Evolutionary conservation across 768 basidiomycete species (phyloP).

Genomic region (Leccinum sublutescens): DNA sequence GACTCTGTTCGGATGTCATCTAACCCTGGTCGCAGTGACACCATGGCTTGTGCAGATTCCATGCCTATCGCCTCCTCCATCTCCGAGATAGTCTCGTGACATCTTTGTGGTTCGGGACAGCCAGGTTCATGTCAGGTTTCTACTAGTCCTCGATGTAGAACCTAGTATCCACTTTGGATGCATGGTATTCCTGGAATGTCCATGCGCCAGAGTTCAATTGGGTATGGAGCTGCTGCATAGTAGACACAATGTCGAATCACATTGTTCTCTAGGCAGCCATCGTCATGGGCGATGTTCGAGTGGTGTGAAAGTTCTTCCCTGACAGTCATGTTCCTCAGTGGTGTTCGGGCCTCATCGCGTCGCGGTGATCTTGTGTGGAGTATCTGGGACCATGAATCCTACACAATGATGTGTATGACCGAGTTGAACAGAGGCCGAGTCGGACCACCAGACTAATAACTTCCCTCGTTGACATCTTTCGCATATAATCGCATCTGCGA

Average conservation of each 20-base stretch:
- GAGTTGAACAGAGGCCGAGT: too few relatives aligned
- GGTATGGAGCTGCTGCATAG: too few relatives aligned
- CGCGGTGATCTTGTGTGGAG: constrained; percentile 2
- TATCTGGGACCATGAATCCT: neutral
- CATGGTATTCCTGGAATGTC: constrained; percentile 9
- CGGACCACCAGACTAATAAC: too few relatives aligned
- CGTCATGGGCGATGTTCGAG: constrained; percentile 5
- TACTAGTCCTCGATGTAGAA: constrained; percentile 7
- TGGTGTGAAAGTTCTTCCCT: constrained; percentile 6
- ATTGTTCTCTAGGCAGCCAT: neutral
- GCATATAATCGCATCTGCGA: too few relatives aligned
- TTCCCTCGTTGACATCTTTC: too few relatives aligned
- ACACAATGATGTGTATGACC: too few relatives aligned
- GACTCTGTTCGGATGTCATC: constrained; percentile 1
- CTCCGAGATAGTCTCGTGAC: constrained; percentile 1
- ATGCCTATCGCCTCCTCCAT: constrained; percentile 4
- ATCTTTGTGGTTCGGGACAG: constrained; percentile 7
- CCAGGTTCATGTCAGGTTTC: neutral
- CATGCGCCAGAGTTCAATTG: constrained; percentile 4
- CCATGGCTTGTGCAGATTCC: neutral
- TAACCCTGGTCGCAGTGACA: neutral
- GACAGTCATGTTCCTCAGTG: constrained; percentile 6
- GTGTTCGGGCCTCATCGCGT: neutral
- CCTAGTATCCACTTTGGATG: constrained; percentile 1
- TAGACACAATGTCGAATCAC: too few relatives aligned